A percentile compares a stretch with the other conserved stretches of the same genome.
These are phyloP conservation scores for Sphaerostilbella broomeana DNA, from an alignment of 2,329 filamentous ascomycete genomes.

Conservation along the genomic window DNA sequence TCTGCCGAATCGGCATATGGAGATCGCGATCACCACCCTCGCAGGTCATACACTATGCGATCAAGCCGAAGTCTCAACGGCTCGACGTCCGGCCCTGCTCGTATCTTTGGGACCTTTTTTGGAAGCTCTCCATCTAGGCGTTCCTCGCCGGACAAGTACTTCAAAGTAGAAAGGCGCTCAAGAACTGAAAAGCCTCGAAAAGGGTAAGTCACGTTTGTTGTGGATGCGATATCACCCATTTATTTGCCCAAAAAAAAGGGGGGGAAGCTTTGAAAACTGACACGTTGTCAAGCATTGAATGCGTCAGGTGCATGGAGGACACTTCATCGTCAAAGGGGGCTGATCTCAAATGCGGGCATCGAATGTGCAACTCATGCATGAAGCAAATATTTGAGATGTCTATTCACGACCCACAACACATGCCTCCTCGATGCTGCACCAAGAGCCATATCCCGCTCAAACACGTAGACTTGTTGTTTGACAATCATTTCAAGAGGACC, in stretches of 20 bases:
- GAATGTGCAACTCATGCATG: slow-evolving; percentile 74
- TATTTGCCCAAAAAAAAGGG: too few species aligned
- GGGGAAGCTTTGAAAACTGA: slow-evolving; percentile 11
- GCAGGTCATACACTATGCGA: slow-evolving; percentile 15
- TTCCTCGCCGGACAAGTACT: slow-evolving; percentile 17
- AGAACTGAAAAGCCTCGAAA: slow-evolving; percentile 19
- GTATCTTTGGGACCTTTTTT: slow-evolving; percentile 4
- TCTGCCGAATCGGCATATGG: slow-evolving; percentile 16
- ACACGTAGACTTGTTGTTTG: slow-evolving; percentile 70
- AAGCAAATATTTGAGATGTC: slow-evolving; percentile 69
- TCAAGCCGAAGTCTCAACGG: slow-evolving; percentile 16
- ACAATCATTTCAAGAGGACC: slow-evolving; percentile 63
- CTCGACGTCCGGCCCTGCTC: slow-evolving; percentile 7
- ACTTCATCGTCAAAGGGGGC: slow-evolving; percentile 56
- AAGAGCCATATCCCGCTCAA: slow-evolving; percentile 65
- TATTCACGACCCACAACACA: slow-evolving; percentile 67
- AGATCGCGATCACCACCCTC: slow-evolving; percentile 10
- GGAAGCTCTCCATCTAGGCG: slow-evolving; percentile 7
- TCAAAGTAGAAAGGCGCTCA: slow-evolving; percentile 18
- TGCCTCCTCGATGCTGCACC: slow-evolving; percentile 80
- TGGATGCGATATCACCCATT: slow-evolving; percentile 9
- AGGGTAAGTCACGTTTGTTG: slow-evolving; percentile 12
- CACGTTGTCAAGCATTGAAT: slow-evolving; percentile 52
- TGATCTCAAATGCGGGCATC: slow-evolving; percentile 70
- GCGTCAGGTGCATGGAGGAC: slow-evolving; percentile 66